Evolutionary conservation across 768 basidiomycete genomes (phyloP), one percentile per base, ranked within the genome.

Genomic region (Amanita molliuscula): DNA sequence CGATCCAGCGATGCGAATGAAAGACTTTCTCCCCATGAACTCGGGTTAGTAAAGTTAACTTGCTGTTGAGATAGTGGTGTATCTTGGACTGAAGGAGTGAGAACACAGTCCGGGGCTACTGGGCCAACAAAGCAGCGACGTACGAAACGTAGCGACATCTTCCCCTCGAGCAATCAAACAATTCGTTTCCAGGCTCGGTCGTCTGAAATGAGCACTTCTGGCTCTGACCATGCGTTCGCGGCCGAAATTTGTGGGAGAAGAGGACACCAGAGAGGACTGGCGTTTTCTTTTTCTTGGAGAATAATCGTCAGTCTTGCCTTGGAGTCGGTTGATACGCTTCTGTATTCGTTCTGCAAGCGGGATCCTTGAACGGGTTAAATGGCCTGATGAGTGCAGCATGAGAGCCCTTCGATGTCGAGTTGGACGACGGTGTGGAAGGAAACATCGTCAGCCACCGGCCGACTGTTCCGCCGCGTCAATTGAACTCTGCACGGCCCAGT

Each of bases 271-370:
- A 25, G n/a, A 34, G 3, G n/a, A 4, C 10, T 15, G 16, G 18
- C 10, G 18, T 33, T 38, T 41, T 6, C 18, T 4, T 18, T 41
- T 38, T 25, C 26, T 42, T 10, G 48, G 26, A 41, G 48, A 31
- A 18, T 9, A 16, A n/a, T 47, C 20, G 16, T 42, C 37, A 9
- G 28, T 29, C 38, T 25, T 38, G 28, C 47, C 28, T 29, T 48
- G 36, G 8, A 48, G 37, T 33, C n/a, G 48, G 26, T 48, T 31
- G 36, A 48, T 48, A 9, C 48, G 35, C 31, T 41, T 48, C 26
- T 48, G 48, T 29, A 41, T 48, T 7, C 48, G 48, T 11, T 33
- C 16, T 9, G 26, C 48, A 4, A 38, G 26, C 7, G 38, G 16
- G 10, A 48, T 41, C 26, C 20, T 38, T n/a, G 48, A 41, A 11